A percentile compares a stretch with the other conserved stretches of the same genome.
Evolutionary conservation across 2,329 filamentous ascomycete species (phyloP).

Genomic region (Coleophoma crateriformis): DNA sequence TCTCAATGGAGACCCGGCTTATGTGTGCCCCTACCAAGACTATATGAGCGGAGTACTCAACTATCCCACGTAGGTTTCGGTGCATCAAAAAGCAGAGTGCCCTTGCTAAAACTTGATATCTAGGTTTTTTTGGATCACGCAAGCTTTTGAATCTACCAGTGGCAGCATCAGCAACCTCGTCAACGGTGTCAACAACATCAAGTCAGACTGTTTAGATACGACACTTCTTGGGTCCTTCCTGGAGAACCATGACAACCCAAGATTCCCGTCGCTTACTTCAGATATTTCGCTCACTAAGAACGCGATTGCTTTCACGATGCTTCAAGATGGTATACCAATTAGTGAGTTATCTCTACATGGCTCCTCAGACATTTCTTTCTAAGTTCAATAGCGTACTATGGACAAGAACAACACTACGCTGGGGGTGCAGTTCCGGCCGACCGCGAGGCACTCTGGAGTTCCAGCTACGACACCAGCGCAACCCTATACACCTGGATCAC

Average conservation of each 20-base stretch:
- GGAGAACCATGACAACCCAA: constrained; percentile 26
- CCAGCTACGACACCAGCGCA: constrained; percentile 30
- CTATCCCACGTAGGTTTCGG: constrained; percentile 42
- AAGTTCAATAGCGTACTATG: constrained; percentile 37
- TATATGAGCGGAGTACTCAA: constrained; percentile 55
- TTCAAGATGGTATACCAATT: constrained; percentile 46
- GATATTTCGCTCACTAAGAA: constrained; percentile 34
- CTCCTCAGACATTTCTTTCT: neutral
- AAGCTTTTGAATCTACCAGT: constrained; percentile 20
- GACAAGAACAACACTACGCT: constrained; percentile 46
- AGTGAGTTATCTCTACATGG: constrained; percentile 8
- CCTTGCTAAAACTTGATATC: neutral
- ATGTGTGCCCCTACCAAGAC: constrained; percentile 47
- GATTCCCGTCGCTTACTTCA: constrained; percentile 18
- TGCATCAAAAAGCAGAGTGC: too few relatives aligned
- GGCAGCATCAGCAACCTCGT: constrained; percentile 23
- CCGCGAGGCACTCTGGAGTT: constrained; percentile 39
- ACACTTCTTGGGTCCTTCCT: constrained; percentile 34
- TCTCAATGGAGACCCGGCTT: constrained; percentile 46
- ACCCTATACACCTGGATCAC: constrained; percentile 35
- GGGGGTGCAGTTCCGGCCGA: constrained; percentile 32
- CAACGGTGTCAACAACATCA: constrained; percentile 22
- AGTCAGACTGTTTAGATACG: constrained; percentile 25
- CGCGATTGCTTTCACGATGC: constrained; percentile 41
- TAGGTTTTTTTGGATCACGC: constrained; percentile 21